Evolutionary conservation across 805 yeast species (phyloP).

Genomic region (Brettanomyces sp.): DNA sequence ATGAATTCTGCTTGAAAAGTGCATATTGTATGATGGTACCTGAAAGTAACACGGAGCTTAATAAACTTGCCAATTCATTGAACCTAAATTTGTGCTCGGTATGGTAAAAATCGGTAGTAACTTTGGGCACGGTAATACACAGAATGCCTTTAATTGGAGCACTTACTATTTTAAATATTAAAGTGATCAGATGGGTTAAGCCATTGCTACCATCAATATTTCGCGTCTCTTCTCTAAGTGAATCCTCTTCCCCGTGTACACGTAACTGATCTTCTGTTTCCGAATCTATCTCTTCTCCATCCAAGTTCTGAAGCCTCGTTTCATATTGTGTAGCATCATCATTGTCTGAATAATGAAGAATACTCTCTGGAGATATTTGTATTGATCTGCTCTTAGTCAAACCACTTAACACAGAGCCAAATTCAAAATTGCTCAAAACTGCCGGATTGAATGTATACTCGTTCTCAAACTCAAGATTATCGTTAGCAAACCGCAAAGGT

Average conservation of each 20-base stretch:
- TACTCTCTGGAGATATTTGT: conserved; percentile 4
- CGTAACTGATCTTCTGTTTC: conserved; percentile 1
- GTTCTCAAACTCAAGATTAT: conserved; percentile 20
- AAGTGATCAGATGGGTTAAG: conserved; percentile 1
- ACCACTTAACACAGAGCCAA: conserved; percentile 18
- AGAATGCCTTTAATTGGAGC: conserved; percentile 14
- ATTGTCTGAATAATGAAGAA: conserved; percentile 9
- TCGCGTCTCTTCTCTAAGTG: conserved; percentile 1
- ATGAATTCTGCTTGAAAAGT: conserved; percentile 11
- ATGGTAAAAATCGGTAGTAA: conserved; percentile 14
- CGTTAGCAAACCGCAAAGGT: conserved; percentile 9
- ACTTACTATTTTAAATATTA: conserved; percentile 6
- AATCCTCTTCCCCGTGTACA: conserved; percentile 2
- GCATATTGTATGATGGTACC: conserved; percentile 14
- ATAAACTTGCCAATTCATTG: conserved; percentile 8
- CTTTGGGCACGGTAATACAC: conserved; percentile 16
- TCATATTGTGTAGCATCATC: conserved; percentile 16
- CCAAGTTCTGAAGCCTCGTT: conserved; percentile 8
- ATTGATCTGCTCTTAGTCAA: conserved; percentile 15
- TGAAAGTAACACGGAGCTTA: conserved; percentile 13
- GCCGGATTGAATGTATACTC: conserved; percentile 22
- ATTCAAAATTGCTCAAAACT: conserved; percentile 19
- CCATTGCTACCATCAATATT: background rate
- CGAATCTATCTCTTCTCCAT: conserved; percentile 9
- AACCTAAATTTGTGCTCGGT: conserved; percentile 14